Conservation (phyloP, 345 rosid genomes). For the Microthlaspi erraticum region DNA sequence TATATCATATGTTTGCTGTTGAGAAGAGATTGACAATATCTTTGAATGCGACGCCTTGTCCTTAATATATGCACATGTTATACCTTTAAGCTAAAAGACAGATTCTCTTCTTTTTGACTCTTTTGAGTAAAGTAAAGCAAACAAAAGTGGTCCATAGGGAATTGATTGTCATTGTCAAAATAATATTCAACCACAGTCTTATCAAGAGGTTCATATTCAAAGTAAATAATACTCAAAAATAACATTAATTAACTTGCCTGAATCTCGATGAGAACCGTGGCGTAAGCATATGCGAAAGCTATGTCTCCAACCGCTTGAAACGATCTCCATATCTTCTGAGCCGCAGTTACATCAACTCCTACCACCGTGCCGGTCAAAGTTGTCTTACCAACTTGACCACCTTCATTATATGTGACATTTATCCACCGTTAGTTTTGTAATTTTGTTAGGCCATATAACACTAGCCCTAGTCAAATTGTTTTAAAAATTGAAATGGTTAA, state of each 20-base stretch:
- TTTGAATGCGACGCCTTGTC: conserved; percentile 41
- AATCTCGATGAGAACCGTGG: conserved; percentile 81
- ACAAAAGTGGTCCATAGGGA: conserved; percentile 36
- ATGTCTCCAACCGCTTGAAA: conserved; percentile 87
- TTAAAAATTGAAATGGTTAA: background rate
- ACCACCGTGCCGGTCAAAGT: conserved; percentile 59
- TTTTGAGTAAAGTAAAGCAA: conserved; percentile 33
- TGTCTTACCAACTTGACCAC: conserved; percentile 51
- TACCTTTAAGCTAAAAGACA: conserved; percentile 42
- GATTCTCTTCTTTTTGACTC: conserved; percentile 44
- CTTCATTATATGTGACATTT: conserved; percentile 29
- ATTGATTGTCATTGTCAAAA: conserved; percentile 36
- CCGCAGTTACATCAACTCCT: conserved; percentile 70
- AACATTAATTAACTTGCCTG: conserved; percentile 58
- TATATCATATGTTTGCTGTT: conserved; percentile 27
- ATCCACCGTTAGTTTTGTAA: conserved; percentile 16
- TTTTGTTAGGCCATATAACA: background rate
- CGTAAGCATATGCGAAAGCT: conserved; percentile 86
- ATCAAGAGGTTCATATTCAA: conserved; percentile 38
- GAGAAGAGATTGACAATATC: conserved; percentile 42
- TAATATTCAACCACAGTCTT: conserved; percentile 39
- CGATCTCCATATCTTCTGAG: conserved; percentile 79
- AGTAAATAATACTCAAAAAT: background rate
- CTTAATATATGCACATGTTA: conserved; percentile 38
- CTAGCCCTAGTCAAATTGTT: background rate